Evolutionary conservation across 345 rosid genomes (phyloP).

Genomic region (Brassica rapa): DNA sequence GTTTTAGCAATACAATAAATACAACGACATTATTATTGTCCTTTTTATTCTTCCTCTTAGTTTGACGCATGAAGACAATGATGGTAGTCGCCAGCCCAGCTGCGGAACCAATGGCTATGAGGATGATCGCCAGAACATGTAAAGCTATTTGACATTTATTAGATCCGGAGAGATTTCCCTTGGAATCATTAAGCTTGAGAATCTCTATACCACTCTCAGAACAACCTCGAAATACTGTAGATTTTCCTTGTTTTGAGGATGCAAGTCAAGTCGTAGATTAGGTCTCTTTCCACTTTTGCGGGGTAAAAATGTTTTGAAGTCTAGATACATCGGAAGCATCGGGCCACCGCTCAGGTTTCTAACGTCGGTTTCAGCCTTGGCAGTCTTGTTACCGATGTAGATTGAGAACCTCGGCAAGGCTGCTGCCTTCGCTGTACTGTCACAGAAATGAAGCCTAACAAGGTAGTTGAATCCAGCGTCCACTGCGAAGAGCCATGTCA

Average conservation of each 20-base stretch:
- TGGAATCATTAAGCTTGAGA: background rate
- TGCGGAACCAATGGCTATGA: background rate
- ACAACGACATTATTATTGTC: background rate
- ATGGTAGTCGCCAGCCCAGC: background rate
- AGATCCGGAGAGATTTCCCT: no score
- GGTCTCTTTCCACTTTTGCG: no score
- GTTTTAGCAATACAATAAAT: background rate
- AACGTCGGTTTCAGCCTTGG: slow-evolving; percentile 14
- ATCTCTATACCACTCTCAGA: slow-evolving; percentile 54
- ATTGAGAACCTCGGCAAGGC: background rate
- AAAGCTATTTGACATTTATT: no score
- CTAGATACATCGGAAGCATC: slow-evolving; percentile 32
- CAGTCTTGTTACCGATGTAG: background rate
- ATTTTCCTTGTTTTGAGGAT: background rate
- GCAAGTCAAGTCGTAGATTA: slow-evolving; percentile 28
- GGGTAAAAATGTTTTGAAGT: slow-evolving; percentile 3
- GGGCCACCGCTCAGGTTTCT: slow-evolving; percentile 22
- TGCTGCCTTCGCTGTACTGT: background rate
- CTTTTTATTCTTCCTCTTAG: background rate
- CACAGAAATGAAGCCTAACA: slow-evolving; percentile 46
- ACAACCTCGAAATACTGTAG: slow-evolving; percentile 9
- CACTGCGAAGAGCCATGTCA: slow-evolving; percentile 43
- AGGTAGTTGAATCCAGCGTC: slow-evolving; percentile 38
- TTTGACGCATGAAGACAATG: background rate
- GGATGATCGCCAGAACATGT: background rate